Percentiles rank a stretch among this genome's conserved stretches.
Conservation (phyloP, 2,329 filamentous ascomycete species). For the Huntiella abstrusa region DNA sequence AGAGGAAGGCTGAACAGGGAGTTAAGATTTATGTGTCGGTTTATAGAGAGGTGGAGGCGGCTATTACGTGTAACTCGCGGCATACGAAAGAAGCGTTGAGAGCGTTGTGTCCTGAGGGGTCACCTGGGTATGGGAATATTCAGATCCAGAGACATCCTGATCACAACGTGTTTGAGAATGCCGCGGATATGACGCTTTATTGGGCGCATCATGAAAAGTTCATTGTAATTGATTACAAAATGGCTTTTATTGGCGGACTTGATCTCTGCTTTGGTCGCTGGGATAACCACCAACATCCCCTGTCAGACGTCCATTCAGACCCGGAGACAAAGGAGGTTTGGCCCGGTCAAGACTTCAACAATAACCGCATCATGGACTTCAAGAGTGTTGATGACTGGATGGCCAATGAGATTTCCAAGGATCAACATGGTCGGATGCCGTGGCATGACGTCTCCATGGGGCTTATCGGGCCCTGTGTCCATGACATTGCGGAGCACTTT, state of each 20-base stretch:
- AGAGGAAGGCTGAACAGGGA: conserved; percentile 73
- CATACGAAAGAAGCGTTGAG: conserved; percentile 82
- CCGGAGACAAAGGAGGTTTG: conserved; percentile 70
- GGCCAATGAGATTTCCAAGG: conserved; percentile 77
- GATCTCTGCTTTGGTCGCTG: conserved; percentile 92
- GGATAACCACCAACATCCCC: conserved; percentile 70
- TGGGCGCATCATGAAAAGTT: conserved; percentile 99
- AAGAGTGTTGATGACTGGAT: conserved; percentile 83
- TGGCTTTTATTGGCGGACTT: conserved; percentile 85
- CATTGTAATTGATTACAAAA: conserved; percentile 76
- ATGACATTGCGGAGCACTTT: conserved; percentile 92
- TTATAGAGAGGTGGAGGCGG: conserved; percentile 71
- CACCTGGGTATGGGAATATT: conserved; percentile 75
- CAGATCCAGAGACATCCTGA: conserved; percentile 78
- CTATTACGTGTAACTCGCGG: conserved; percentile 74
- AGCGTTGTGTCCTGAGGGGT: conserved; percentile 61
- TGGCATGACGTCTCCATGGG: conserved; percentile 97
- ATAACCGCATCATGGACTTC: conserved; percentile 93
- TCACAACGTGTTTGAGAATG: conserved; percentile 87
- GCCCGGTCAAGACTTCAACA: conserved; percentile 95
- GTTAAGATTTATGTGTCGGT: conserved; percentile 90
- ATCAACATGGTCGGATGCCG: conserved; percentile 85
- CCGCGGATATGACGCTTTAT: conserved; percentile 90
- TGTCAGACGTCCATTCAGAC: conserved; percentile 74
- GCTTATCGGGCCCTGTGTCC: conserved; percentile 71